Evolutionary conservation across 1,284 basidiomycete genomes (phyloP).

Genomic region (Exobasidium cylindrosporum): DNA sequence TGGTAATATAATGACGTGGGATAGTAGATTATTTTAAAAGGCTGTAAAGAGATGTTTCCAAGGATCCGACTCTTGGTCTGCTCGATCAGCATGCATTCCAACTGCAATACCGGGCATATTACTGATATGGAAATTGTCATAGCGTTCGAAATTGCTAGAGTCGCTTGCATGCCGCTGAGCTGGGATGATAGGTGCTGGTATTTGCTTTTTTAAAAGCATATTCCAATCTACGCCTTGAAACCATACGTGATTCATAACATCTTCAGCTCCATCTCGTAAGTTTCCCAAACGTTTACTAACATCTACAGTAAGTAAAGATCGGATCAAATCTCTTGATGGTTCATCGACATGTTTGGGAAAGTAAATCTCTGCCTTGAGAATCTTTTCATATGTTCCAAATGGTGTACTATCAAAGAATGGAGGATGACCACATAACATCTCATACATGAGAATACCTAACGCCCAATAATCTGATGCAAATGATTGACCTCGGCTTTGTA

Average conservation of each 20-base stretch:
- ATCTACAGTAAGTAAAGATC: slow-evolving; percentile 58
- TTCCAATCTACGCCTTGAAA: slow-evolving; percentile 60
- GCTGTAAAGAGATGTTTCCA: background rate
- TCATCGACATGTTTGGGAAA: slow-evolving; percentile 53
- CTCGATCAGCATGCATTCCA: background rate
- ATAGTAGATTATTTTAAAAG: background rate
- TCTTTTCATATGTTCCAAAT: slow-evolving; percentile 54
- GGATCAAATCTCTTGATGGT: slow-evolving; percentile 59
- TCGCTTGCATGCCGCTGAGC: slow-evolving; percentile 21
- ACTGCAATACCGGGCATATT: background rate
- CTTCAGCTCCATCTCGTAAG: slow-evolving; percentile 58
- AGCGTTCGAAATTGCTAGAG: slow-evolving; percentile 29
- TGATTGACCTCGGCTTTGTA: slow-evolving; percentile 59
- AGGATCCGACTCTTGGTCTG: background rate
- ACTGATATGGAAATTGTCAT: slow-evolving; percentile 2
- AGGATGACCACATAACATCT: slow-evolving; percentile 56
- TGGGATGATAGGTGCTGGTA: slow-evolving; percentile 60
- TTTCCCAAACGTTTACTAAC: slow-evolving; percentile 59
- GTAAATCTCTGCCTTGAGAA: slow-evolving; percentile 57
- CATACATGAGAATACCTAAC: slow-evolving; percentile 59
- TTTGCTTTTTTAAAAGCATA: slow-evolving; percentile 52
- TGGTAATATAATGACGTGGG: background rate
- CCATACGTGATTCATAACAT: slow-evolving; percentile 60
- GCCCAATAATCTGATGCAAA: slow-evolving; percentile 62
- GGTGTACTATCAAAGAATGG: slow-evolving; percentile 26